Percentiles rank a stretch among this genome's conserved stretches.
Conservation (phyloP, 495 filamentous ascomycete genomes). For the Letharia lupina region DNA sequence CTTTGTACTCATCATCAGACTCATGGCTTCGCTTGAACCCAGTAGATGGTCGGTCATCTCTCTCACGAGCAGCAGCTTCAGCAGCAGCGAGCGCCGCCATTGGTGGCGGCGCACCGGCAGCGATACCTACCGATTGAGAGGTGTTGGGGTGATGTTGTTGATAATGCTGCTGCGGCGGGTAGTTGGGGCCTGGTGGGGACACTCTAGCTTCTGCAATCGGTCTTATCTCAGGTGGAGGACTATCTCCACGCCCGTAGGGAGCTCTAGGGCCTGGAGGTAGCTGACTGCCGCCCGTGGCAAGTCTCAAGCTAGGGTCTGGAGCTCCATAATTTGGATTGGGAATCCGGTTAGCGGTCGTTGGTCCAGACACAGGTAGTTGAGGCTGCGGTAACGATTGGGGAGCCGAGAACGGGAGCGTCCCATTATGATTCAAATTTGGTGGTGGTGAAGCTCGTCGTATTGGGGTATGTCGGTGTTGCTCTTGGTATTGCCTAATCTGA, state of each 20-base stretch:
- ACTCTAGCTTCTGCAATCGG: slow-evolving; percentile 79
- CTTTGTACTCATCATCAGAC: slow-evolving; percentile 69
- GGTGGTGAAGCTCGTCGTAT: slow-evolving; percentile 49
- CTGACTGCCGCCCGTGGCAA: slow-evolving; percentile 47
- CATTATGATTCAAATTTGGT: slow-evolving; percentile 49
- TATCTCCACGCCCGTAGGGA: slow-evolving; percentile 55
- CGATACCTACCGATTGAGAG: slow-evolving; percentile 58
- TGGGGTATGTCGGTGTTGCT: slow-evolving; percentile 54
- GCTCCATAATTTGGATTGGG: slow-evolving; percentile 61
- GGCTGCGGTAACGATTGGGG: slow-evolving; percentile 54
- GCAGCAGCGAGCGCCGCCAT: slow-evolving; percentile 64
- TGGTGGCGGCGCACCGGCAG: slow-evolving; percentile 66
- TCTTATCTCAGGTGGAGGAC: slow-evolving; percentile 74
- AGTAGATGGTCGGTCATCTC: slow-evolving; percentile 71
- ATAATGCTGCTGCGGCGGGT: slow-evolving; percentile 69
- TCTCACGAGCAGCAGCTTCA: slow-evolving; percentile 69
- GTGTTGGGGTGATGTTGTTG: slow-evolving; percentile 64
- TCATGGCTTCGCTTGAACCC: slow-evolving; percentile 80
- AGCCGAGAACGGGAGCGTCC: slow-evolving; percentile 54
- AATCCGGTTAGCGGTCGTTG: slow-evolving; percentile 51
- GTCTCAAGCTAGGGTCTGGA: slow-evolving; percentile 44
- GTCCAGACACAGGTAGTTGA: slow-evolving; percentile 43
- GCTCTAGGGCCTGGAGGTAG: slow-evolving; percentile 39
- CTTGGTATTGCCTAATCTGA: slow-evolving; percentile 62
- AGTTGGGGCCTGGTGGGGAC: slow-evolving; percentile 73